A percentile compares a stretch with the other conserved stretches of the same genome.
Conservation (phyloP, 306 rosid genomes). For the Quercus agrifolia region DNA sequence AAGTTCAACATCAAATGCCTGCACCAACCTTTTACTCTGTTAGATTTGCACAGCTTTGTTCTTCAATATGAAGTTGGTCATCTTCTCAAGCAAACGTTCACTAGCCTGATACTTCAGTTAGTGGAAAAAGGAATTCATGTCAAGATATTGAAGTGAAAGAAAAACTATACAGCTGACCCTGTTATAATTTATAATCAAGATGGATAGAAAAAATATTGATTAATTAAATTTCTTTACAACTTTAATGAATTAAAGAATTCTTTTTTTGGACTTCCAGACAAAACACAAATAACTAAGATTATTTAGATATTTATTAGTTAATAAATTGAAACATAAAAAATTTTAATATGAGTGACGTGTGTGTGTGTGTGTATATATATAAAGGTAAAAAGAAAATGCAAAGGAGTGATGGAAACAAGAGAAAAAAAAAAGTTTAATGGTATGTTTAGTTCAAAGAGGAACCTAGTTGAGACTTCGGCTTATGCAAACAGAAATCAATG, state of each 20-base stretch:
- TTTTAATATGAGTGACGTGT: background rate
- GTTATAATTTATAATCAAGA: too few species aligned
- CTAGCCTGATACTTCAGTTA: conserved; percentile 70
- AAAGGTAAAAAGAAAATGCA: background rate
- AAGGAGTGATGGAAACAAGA: too few species aligned
- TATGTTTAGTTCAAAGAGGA: too few species aligned
- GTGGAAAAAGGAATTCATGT: conserved; percentile 19
- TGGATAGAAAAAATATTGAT: too few species aligned
- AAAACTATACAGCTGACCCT: background rate
- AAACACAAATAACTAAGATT: conserved; percentile 3
- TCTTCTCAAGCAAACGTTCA: conserved; percentile 78
- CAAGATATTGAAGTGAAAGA: background rate
- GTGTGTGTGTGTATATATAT: background rate
- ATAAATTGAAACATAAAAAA: too few species aligned
- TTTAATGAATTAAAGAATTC: background rate
- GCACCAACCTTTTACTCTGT: conserved; percentile 70
- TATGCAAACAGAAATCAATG: too few species aligned
- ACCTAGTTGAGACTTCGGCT: too few species aligned
- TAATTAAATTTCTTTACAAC: too few species aligned
- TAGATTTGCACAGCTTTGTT: conserved; percentile 92
- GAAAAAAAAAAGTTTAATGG: too few species aligned
- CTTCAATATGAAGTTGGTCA: conserved; percentile 68
- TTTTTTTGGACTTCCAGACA: background rate
- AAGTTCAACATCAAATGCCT: conserved; percentile 16
- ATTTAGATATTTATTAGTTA: too few species aligned